phyloP scores from a whole-genome alignment of 2,329 filamentous ascomycete genomes.

The Microdochium nivale region DNA sequence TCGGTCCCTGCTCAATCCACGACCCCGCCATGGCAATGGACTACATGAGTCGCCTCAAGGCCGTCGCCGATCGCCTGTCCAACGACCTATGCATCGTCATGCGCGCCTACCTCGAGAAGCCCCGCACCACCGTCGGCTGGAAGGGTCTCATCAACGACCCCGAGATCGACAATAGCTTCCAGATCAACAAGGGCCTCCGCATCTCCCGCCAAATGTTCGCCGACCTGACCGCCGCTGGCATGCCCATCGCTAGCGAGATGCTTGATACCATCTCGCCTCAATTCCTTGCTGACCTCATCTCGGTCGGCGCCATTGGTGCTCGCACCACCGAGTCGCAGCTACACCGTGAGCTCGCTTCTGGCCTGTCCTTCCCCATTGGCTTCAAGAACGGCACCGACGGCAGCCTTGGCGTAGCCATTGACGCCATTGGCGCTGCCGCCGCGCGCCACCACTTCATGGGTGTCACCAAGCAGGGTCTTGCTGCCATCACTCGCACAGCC shows the following conservation, averaged over 20 bases:
- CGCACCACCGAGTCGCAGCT: slow-evolving; percentile 95
- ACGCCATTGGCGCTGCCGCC: slow-evolving; percentile 82
- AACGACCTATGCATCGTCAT: slow-evolving; percentile 87
- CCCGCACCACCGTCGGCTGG: slow-evolving; percentile 95
- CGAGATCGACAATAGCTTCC: slow-evolving; percentile 92
- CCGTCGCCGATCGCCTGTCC: slow-evolving; percentile 70
- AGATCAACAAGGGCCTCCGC: slow-evolving; percentile 97
- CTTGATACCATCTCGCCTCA: slow-evolving; percentile 97
- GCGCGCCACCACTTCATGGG: slow-evolving; percentile 96
- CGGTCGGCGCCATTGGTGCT: slow-evolving; percentile 89
- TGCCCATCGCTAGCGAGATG: slow-evolving; percentile 98
- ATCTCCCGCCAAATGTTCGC: slow-evolving; percentile 90
- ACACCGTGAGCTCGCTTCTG: slow-evolving; percentile 90
- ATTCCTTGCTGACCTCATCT: slow-evolving; percentile 93
- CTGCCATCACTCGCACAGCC: slow-evolving; percentile 84
- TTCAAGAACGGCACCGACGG: slow-evolving; percentile 99
- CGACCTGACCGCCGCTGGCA: slow-evolving; percentile 76
- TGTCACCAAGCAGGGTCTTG: slow-evolving; percentile 94
- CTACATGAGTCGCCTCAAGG: slow-evolving; percentile 74
- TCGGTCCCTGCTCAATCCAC: slow-evolving; percentile 95
- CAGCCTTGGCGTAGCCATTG: slow-evolving; percentile 81
- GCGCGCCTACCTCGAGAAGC: slow-evolving; percentile 98
- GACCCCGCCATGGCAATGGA: slow-evolving; percentile 82
- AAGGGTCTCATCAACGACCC: slow-evolving; percentile 99
- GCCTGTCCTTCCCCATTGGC: slow-evolving; percentile 92